Conservation (phyloP, 2,329 filamentous ascomycete species). For the Onygenales sp. region DNA sequence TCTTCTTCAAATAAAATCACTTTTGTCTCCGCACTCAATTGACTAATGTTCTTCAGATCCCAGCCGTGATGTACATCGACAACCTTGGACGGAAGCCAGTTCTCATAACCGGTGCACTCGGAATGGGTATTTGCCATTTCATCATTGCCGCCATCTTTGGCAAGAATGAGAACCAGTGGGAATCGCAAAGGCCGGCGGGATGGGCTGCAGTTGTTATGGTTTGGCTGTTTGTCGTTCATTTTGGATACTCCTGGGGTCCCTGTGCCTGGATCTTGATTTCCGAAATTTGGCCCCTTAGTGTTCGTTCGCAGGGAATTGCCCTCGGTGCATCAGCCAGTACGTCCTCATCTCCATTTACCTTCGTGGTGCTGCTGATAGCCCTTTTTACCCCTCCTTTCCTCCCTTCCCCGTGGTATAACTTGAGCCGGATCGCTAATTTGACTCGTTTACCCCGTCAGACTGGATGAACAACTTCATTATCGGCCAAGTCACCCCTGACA, state of each 20-base stretch:
- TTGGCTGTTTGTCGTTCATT: constrained; percentile 64
- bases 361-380: no score
- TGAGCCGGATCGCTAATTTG: no score
- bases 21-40: neutral
- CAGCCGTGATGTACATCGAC: constrained; percentile 24
- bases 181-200: constrained; percentile 47
- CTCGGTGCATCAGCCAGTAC: constrained; percentile 52
- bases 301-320: constrained; percentile 60
- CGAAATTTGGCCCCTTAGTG: constrained; percentile 64
- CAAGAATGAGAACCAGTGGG: constrained; percentile 50
- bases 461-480: constrained; percentile 53
- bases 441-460: constrained; percentile 6
- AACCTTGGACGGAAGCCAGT: constrained; percentile 23
- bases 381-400: no score
- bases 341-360: neutral
- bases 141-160: constrained; percentile 60
- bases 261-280: constrained; percentile 66
- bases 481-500: constrained; percentile 60
- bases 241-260: constrained; percentile 64
- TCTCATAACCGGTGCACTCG: constrained; percentile 44
- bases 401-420: no score
- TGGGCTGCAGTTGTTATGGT: constrained; percentile 51
- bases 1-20: neutral
- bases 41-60: constrained; percentile 13
- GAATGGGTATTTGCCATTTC: constrained; percentile 59